Base-by-base conservation (phyloP, 495 filamentous ascomycete genomes). In the Aspergillus incahuasiensis region DNA sequence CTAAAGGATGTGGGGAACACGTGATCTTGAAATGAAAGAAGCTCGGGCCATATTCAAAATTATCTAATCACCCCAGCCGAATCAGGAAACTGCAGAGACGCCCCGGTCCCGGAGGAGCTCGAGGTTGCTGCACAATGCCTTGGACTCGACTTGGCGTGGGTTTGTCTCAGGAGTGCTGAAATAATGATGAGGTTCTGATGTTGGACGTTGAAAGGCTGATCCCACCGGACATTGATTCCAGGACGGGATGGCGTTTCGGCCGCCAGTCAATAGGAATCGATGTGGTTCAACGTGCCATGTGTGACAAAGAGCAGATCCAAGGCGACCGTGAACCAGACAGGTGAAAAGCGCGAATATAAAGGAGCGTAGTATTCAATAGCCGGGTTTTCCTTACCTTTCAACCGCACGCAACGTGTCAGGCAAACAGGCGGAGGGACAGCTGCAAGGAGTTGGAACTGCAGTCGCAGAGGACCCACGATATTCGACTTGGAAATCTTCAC, bases 41-140 rank as follows among this genome's bases (percentile, higher is more conserved):
- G 61, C 61, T 59, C 61, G 50, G 64, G 58, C 63, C 63, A 60
- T 34, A 18, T 60, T 52, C 38, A 51, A 45, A 51, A 60, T 58
- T 55, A 60, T 40, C 25, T 60, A 60, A 63, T 56, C 47, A 34
- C 35, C 43, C 30, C 25, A 51, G 35, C 55, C 38, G 16, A 60
- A 56, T 53, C 22, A 52, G 52, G 49, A 34, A 50, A 48, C 47
- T 45, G 45, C 32, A 35, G 32, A 35, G 48, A 30, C 32, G 38
- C 32, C 32, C 12, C 32, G 44, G 52, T 12, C 7, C 48, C 40
- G 43, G 43, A 21, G 34, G 50, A 53, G 48, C 48, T 45, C 28
- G 50, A 54, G 39, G 54, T 48, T 38, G 34, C 11, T 41, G 38
- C 43, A 52, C 25, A 16, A 50, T 40, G 34, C 19, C 32, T 34